Percentiles rank a stretch among this genome's conserved stretches.
Conservation (phyloP, 225 moss, liverwort and hornwort species). For the Thuidium tamariscinum region DNA sequence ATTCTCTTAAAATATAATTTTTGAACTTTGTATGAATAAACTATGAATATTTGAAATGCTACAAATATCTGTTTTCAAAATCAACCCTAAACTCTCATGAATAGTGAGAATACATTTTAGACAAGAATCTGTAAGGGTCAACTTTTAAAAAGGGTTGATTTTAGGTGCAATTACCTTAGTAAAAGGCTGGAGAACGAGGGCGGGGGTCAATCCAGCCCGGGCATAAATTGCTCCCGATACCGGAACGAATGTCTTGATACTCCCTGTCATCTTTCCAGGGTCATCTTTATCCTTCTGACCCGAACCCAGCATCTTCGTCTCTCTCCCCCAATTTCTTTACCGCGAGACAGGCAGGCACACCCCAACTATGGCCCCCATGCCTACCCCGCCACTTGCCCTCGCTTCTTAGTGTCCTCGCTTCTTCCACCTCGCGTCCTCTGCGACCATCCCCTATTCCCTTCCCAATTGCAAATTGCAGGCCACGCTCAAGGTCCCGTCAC, state of each 20-base stretch:
- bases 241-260: not conserved
- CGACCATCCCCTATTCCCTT: not conserved
- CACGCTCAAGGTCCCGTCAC: not conserved
- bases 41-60: too few relatives aligned
- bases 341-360: conserved; percentile 4
- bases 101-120: too few relatives aligned
- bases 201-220: too few relatives aligned
- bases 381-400: not conserved
- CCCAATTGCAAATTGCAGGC: not conserved
- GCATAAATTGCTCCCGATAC: not conserved
- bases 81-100: too few relatives aligned
- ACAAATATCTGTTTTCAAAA: too few relatives aligned
- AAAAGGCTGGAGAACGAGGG: too few relatives aligned
- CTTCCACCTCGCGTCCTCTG: not conserved
- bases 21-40: too few relatives aligned
- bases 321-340: not conserved
- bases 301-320: not conserved
- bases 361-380: not conserved
- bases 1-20: too few relatives aligned
- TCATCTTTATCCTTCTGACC: not conserved
- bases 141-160: too few relatives aligned
- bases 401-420: not conserved
- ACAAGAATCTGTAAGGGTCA: too few relatives aligned
- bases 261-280: not conserved
- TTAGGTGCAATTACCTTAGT: too few relatives aligned